Evolutionary conservation across 1,284 basidiomycete species (phyloP), one percentile per base, ranked within the genome.

Genomic region (Cryptococcus jaspeensis): DNA sequence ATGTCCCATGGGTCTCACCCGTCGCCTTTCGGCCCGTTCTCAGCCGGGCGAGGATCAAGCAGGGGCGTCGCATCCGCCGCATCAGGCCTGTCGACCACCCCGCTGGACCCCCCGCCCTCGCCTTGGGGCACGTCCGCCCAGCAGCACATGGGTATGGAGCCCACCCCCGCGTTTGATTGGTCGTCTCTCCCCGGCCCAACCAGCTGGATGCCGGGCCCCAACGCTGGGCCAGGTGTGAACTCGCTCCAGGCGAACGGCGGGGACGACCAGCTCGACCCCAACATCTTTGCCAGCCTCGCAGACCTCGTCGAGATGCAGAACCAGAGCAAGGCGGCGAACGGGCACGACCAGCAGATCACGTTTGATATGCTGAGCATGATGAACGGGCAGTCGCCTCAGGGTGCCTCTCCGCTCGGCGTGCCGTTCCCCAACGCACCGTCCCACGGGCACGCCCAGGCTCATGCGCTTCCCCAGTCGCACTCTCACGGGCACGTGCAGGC

Each of bases 91-190:
- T 65, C 62, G 1, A 69, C 69, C 2, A 71, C 71, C 5, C 70
- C 70, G 0, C 42, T 71, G 5, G 70, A 73, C 7, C 61, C 61
- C 1, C 65, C 72, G 25, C 58, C 67, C 3, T 63, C 68, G 4
- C 61, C 65, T 2, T 72, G 72, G 69, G 46, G 25, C 23, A 40
- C 23, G 13, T 18, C 36, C 11, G 45, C 32, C 5, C 45, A 51
- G 15, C 46, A 44, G 20, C 28, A 32, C 28, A 20, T 46, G 15
- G 25, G 28, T 13, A 20, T 28, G n/a, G 42, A 23, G 13, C 22
- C 18, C 18, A 39, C 12, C 6, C 20, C 38, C 11, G 50, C 56
- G 16, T 62, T 59, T 22, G 56, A 62, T 35, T 62, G 60, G 60
- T 52, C 62, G 5, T 52, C 47, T 23, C 28, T 63, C 13, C 52